Conservation (phyloP, 495 filamentous ascomycete species). For the Aspergillus heteromorphus region DNA sequence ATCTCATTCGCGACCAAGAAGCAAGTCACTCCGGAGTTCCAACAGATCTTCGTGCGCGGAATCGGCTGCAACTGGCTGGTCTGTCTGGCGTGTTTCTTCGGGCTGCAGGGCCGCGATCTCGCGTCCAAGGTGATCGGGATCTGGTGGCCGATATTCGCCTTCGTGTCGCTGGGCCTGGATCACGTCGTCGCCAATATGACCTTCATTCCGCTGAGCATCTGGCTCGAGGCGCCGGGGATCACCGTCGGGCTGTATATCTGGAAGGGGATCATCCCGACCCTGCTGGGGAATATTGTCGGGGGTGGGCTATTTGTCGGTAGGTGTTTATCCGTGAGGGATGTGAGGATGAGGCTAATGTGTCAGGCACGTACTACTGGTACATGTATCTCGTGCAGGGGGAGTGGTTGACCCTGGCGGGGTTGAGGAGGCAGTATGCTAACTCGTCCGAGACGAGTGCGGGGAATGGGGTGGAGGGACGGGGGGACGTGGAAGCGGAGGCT, state of each 20-base stretch:
- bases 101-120: conserved; percentile 51
- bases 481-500: background rate
- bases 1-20: conserved; percentile 50
- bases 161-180: conserved; percentile 54
- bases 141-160: conserved; percentile 59
- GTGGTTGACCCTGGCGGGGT: conserved; percentile 14
- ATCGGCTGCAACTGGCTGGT: conserved; percentile 65
- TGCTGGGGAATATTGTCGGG: conserved; percentile 55
- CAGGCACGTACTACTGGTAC: conserved; percentile 47
- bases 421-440: conserved; percentile 4
- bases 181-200: conserved; percentile 65
- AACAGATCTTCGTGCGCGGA: conserved; percentile 55
- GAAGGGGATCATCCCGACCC: conserved; percentile 57
- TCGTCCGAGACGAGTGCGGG: background rate
- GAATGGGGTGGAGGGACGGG: background rate
- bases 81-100: conserved; percentile 54
- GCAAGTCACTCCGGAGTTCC: conserved; percentile 51
- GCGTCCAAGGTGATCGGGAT: conserved; percentile 55
- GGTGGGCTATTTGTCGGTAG: conserved; percentile 45
- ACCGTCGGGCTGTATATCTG: conserved; percentile 55
- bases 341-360: conserved; percentile 6
- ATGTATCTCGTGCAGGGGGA: conserved; percentile 39
- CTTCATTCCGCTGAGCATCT: conserved; percentile 55
- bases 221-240: conserved; percentile 43
- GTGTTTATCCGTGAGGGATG: conserved; percentile 4